A percentile compares a stretch with the other conserved stretches of the same genome.
Conservation (phyloP, 257 asterid species). For the Ocimum tenuiflorum region DNA sequence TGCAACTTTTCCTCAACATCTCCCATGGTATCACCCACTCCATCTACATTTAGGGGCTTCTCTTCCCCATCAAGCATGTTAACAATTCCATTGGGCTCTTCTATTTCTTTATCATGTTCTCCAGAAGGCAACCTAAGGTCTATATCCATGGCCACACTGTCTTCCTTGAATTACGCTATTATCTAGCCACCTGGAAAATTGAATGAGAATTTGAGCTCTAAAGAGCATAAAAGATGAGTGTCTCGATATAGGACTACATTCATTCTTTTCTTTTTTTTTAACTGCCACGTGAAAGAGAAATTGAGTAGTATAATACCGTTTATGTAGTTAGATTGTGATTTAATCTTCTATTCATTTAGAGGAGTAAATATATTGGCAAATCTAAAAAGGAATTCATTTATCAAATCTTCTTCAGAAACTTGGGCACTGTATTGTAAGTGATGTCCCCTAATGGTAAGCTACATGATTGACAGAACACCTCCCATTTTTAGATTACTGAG, state of each 20-base stretch:
- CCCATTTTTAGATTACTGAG: neutral
- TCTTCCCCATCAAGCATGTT: constrained; percentile 62
- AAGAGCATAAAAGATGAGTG: neutral
- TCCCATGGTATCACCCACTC: constrained; percentile 41
- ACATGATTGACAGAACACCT: neutral
- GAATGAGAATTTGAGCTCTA: constrained; percentile 12
- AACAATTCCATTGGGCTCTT: constrained; percentile 55
- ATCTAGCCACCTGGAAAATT: constrained; percentile 22
- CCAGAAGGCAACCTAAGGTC: constrained; percentile 89
- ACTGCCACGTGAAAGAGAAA: neutral
- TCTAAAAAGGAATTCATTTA: neutral
- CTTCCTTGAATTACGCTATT: constrained; percentile 15
- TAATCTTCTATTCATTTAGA: neutral
- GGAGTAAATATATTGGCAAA: neutral
- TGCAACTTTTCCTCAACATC: constrained; percentile 48
- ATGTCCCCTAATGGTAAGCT: neutral
- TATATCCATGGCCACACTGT: constrained; percentile 57
- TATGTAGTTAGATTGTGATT: neutral
- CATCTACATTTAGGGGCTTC: constrained; percentile 53
- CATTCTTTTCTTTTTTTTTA: neutral
- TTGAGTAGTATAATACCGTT: neutral
- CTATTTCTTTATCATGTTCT: constrained; percentile 64
- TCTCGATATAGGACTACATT: neutral
- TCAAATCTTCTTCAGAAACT: neutral
- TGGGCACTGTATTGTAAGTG: neutral